Conservation (phyloP, 192 early-diverging fungal genomes). For the Rhizophagus clarus region DNA sequence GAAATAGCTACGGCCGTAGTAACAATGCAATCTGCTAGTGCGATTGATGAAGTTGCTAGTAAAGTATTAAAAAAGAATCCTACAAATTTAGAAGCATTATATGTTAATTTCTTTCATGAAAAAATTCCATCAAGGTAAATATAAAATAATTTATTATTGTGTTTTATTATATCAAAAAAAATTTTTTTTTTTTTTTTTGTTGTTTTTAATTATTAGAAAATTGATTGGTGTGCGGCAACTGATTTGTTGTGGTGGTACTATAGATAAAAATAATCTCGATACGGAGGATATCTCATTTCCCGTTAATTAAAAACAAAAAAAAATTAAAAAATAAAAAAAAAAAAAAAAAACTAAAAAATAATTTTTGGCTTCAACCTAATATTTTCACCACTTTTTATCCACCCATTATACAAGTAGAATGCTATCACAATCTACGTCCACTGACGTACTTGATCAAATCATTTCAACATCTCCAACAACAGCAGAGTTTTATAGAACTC, state of each 20-base stretch:
- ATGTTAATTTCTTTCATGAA: slow-evolving; percentile 32
- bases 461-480: slow-evolving; percentile 23
- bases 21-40: slow-evolving; percentile 28
- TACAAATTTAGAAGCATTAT: slow-evolving; percentile 24
- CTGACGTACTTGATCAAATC: slow-evolving; percentile 25
- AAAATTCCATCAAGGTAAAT: slow-evolving; percentile 31
- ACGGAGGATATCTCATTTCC: background rate
- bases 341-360: too few relatives aligned
- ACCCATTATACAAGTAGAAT: slow-evolving; percentile 29
- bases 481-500: slow-evolving; percentile 28
- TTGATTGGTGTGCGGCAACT: background rate
- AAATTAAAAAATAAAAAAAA: background rate
- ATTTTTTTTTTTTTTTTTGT: background rate
- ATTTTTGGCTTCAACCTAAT: slow-evolving; percentile 16
- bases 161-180: background rate
- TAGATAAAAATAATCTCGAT: slow-evolving; percentile 17
- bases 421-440: slow-evolving; percentile 31
- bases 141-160: background rate
- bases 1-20: slow-evolving; percentile 27
- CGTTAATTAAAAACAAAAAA: background rate
- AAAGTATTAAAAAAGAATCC: slow-evolving; percentile 26
- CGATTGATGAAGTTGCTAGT: slow-evolving; percentile 32
- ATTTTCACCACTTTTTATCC: slow-evolving; percentile 18
- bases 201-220: background rate
- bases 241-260: slow-evolving; percentile 4